Percentiles rank a stretch among this genome's conserved stretches.
phyloP scores from a whole-genome alignment of 176 grass and related monocot genomes.

The Elaeis guineensis region DNA sequence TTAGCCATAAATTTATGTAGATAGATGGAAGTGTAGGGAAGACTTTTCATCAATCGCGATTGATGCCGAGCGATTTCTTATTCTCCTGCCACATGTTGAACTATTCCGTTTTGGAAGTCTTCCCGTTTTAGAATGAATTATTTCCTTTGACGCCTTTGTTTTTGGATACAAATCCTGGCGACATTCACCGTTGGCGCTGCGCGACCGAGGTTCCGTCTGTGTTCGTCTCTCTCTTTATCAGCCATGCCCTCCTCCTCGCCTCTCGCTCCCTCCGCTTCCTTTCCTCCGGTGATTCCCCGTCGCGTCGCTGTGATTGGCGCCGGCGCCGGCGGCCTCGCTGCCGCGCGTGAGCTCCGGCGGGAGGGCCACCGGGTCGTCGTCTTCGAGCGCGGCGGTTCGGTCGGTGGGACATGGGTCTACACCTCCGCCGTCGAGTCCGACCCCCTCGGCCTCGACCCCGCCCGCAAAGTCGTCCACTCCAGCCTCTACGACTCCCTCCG shows the following conservation, averaged over 20 bases:
- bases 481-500: conserved; percentile 87
- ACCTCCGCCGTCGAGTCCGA: conserved; percentile 32
- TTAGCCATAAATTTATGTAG: no score
- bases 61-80: no score
- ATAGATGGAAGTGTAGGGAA: no score
- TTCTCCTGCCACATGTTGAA: no score
- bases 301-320: conserved; percentile 63
- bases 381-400: conserved; percentile 53
- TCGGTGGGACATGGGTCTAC: conserved; percentile 78
- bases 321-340: conserved; percentile 45
- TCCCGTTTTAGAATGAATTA: no score
- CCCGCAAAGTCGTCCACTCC: conserved; percentile 33
- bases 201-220: no score
- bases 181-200: no score
- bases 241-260: neutral
- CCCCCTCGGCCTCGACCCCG: conserved; percentile 38
- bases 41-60: no score
- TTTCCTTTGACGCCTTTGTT: no score
- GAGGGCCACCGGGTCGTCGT: conserved; percentile 73
- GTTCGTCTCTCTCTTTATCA: no score
- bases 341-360: conserved; percentile 48
- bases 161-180: no score
- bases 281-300: conserved; percentile 7
- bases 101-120: no score
- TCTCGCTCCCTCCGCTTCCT: neutral